phyloP scores from a whole-genome alignment of 176 grass and related monocot species.

The Avena eriantha region DNA sequence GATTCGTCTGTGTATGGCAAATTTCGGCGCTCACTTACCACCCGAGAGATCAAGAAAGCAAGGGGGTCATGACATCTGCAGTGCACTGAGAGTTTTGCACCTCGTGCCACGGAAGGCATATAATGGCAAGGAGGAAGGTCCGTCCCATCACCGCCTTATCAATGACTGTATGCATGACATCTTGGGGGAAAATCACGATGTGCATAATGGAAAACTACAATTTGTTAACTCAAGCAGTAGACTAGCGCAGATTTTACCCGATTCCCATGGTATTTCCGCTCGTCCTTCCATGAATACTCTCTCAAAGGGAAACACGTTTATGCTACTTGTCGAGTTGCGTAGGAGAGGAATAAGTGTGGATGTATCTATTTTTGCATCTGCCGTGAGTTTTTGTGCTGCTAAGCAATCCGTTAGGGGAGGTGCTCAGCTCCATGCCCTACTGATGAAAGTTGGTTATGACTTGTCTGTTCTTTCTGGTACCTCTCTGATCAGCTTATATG shows the following conservation, averaged over 20 bases:
- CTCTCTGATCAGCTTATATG: conserved; percentile 69
- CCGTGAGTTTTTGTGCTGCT: conserved; percentile 50
- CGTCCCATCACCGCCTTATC: conserved; percentile 51
- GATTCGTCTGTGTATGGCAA: neutral
- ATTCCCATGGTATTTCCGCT: conserved; percentile 9
- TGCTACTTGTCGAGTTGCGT: conserved; percentile 50
- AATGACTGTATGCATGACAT: conserved; percentile 52
- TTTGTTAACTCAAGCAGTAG: conserved; percentile 26
- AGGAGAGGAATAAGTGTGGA: conserved; percentile 40
- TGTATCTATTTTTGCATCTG: conserved; percentile 52
- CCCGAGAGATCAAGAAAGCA: conserved; percentile 2
- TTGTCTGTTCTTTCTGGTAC: conserved; percentile 44
- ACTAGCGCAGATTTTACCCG: neutral
- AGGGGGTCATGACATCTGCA: neutral
- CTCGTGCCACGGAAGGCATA: conserved; percentile 39
- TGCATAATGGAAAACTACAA: neutral
- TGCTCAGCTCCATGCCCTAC: conserved; percentile 61
- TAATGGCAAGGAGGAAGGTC: neutral
- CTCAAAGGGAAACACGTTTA: conserved; percentile 37
- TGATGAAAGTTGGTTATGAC: conserved; percentile 52
- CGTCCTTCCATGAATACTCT: conserved; percentile 12
- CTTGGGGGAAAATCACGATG: conserved; percentile 29
- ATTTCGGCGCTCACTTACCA: conserved; percentile 7
- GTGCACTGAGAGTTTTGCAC: conserved; percentile 42
- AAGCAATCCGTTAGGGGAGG: conserved; percentile 30